phyloP scores from a whole-genome alignment of 1,284 basidiomycete genomes.

The Erythrobasidium hasegawianum region DNA sequence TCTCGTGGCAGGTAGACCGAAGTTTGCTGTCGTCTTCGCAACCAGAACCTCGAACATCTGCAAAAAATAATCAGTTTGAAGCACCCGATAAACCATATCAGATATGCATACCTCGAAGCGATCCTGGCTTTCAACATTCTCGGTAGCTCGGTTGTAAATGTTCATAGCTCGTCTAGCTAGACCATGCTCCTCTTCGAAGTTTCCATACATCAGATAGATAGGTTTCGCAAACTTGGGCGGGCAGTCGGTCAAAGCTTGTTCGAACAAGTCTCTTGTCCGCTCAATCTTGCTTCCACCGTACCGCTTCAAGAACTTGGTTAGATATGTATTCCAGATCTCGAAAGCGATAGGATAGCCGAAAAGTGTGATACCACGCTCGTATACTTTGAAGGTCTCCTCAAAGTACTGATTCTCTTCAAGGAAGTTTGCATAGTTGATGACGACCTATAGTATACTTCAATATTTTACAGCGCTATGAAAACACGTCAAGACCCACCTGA shows the following conservation, averaged over 20 bases:
- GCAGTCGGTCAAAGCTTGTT: constrained; percentile 94
- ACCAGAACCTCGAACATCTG: constrained; percentile 97
- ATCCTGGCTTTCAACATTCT: constrained; percentile 79
- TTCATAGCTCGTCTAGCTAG: constrained; percentile 94
- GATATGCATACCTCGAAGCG: constrained; percentile 84
- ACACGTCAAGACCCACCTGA: constrained; percentile 56
- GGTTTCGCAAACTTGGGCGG: constrained; percentile 92
- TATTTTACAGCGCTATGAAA: no score
- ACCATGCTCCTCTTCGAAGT: constrained; percentile 90
- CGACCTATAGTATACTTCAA: constrained; percentile 64
- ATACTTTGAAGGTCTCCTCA: constrained; percentile 98
- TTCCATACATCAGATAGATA: constrained; percentile 90
- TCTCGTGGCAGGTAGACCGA: constrained; percentile 90
- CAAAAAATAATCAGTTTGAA: neutral
- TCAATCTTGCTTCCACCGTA: constrained; percentile 94
- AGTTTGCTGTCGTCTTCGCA: constrained; percentile 92
- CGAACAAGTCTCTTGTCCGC: constrained; percentile 90
- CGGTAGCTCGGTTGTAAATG: constrained; percentile 88
- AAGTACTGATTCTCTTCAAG: constrained; percentile 97
- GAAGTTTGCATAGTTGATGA: constrained; percentile 96
- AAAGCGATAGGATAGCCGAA: constrained; percentile 98
- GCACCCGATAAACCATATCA: no score
- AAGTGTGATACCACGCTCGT: constrained; percentile 93
- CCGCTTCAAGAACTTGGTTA: constrained; percentile 94
- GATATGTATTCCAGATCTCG: constrained; percentile 98